Base-by-base conservation (phyloP, 2,329 filamentous ascomycete species). In the Aspergillus luchuensis region DNA sequence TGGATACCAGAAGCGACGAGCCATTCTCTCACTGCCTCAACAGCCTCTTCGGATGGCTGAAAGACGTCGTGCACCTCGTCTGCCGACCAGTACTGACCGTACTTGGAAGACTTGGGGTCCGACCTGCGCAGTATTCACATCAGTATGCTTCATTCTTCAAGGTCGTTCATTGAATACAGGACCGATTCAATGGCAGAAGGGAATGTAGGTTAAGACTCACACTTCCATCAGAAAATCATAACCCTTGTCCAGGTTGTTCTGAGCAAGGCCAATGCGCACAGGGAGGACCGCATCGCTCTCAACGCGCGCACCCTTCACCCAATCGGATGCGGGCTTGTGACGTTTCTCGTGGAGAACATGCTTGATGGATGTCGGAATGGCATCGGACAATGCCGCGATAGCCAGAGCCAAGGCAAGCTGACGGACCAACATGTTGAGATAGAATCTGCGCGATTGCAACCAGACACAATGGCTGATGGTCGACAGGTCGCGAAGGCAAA, bases 11-110 rank as follows among this genome's bases (percentile, higher is more conserved):
- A 79, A 5, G 73, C 69, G 19, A 77, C 71, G n/a, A 88, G 78
- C 85, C 85, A 88, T 8, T 76, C 66, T 66, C 79, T 79, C 30
- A 87, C 82, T 1, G 79, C 72, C 15, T 80, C 74, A 3, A 87
- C 79, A 5, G 82, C 75, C 45, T 84, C 79, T 6, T 67, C 65
- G 15, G 68, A 70, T 10, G 79, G 77, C 21, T 78, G 73, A 63
- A 82, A 82, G 8, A 76, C 71, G 39, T 79, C 72, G 47, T 77
- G 76, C 41, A 82, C 72, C 56, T 81, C 62, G 36, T 81, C 72
- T 8, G 75, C 69, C 5, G 75, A 74, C 75, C 78, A 81, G 59
- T 79, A 76, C 57, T 78, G 67, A 19, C 78, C 79, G 65, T 76
- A 82, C 5, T 72, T 77, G 11, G 73, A 55, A 15, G 79, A 82